Evolutionary conservation across 805 yeast genomes (phyloP), one percentile per base, ranked within the genome.

Genomic region (Ogataea methylovora): DNA sequence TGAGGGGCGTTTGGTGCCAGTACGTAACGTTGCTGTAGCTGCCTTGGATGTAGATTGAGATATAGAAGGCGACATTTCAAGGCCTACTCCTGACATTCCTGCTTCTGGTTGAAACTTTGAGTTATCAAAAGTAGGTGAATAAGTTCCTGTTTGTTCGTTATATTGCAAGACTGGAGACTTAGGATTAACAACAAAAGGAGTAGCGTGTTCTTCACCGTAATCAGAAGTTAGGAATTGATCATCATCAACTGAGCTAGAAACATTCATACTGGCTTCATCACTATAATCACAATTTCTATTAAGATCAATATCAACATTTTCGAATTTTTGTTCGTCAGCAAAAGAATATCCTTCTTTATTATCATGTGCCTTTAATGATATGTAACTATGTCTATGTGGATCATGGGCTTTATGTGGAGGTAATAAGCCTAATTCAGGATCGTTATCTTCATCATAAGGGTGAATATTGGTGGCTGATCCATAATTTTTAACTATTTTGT

Each of bases 281-380:
- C 23, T 21, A 7, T 8, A 21, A 8, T 7, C 23, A 10, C 23
- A 10, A 21, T 21, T 21, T 7, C 41, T 44, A 14, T 43, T 57
- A 26, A 67, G 51, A 43, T 76, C 79, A 24, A 74, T 54, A 46
- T 76, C 81, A 35, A 77, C 73, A 33, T 73, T 69, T 25, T 70
- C 70, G 14, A 66, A 61, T 35, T 67, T 63, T 24, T 67, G 65
- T 28, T 74, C 77, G 5, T 65, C 65, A 18, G 63, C 69, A n/a
- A 63, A 60, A n/a, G 55, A 44, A 14, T 51, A 49, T 11, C 42
- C 45, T 13, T 42, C n/a, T 8, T 33, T 18, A 18, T 38, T 16
- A 17, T 23, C 30, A 30, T 54, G 60, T 11, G 41, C 40, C 20
- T 49, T 39, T 24, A 56, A 33, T 14, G 54, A 49, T 7, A 55